Percentiles rank a stretch among this genome's conserved stretches.
Conservation (phyloP, 768 basidiomycete species). For the Sarcodon aspratus region DNA sequence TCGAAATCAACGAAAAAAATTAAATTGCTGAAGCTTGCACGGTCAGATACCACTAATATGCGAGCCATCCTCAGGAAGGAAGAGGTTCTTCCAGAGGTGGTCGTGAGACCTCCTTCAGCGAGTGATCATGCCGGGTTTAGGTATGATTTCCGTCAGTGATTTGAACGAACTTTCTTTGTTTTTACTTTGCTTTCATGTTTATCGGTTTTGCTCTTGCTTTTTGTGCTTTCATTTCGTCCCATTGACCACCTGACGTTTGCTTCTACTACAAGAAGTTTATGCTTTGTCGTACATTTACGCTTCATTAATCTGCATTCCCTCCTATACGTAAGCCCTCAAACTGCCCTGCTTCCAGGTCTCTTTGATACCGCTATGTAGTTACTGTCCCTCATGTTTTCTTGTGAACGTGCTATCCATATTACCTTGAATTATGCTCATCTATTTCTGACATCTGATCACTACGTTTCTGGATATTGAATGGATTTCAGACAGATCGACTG, state of each 20-base stretch:
- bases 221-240: conserved; percentile 1
- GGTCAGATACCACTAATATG: conserved; percentile 54
- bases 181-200: conserved; percentile 2
- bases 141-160: conserved; percentile 28
- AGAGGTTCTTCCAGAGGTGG: conserved; percentile 48
- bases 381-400: too few species aligned
- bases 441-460: background rate
- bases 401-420: background rate
- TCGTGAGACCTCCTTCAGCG: conserved; percentile 49
- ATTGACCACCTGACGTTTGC: background rate
- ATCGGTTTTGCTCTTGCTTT: background rate
- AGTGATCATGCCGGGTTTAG: conserved; percentile 32
- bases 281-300: too few species aligned
- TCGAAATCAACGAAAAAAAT: conserved; percentile 26
- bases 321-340: too few species aligned
- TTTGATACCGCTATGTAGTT: too few species aligned
- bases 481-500: conserved; percentile 1
- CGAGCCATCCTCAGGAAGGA: conserved; percentile 43
- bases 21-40: conserved; percentile 47
- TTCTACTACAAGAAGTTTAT: background rate
- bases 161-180: background rate
- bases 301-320: too few species aligned
- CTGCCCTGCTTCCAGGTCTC: too few species aligned
- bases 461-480: background rate
- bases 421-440: too few species aligned